Evolutionary conservation across 1,284 basidiomycete species (phyloP), one percentile per base, ranked within the genome.

Genomic region (Microbotryomycetes sp.): DNA sequence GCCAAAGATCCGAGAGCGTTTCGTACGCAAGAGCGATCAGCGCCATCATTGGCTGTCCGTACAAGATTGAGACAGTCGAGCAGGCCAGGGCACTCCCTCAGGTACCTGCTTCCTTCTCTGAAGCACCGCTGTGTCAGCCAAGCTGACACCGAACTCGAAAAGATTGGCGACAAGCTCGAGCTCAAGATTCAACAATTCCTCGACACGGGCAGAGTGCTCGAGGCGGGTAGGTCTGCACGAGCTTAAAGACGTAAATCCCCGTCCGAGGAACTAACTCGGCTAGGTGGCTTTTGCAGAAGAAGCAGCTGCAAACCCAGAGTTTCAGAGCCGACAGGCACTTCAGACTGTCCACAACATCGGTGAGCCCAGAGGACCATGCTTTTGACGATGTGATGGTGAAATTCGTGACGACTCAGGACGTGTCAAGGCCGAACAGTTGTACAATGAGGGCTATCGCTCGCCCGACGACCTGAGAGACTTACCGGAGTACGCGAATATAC

Each of bases 291-390:
- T 16, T 6, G 13, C 52, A 64, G 62, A 55, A 6, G 16, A 57
- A 45, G 50, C 56, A 4, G 55, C 50, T 45, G 57, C 56, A 23
- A 49, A 60, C n/a, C 24, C 53, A 16, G 81, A 85, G 35, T 88
- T 82, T 72, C 74, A 77, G 50, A 74, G 81, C 0, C 78, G 89
- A 3, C 79, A 79, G 0, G 70, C 77, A 0, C 86, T 90, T 65
- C 78, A 80, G n/a, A 78, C 79, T 1, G 76, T 89, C 61, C 83
- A 90, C 56, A 85, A 87, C 6, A 83, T 90, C 35, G 88, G 87
- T 6, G 78, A 76, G n/a, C 85, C 80, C n/a, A n/a, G n/a, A n/a
- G n/a, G n/a, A n/a, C n/a, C n/a, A n/a, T n/a, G n/a, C n/a, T n/a
- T n/a, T n/a, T n/a, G n/a, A n/a, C n/a, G n/a, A n/a, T n/a, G n/a